phyloP scores from a whole-genome alignment of 2,329 filamentous ascomycete genomes.

The Harringtonia aguacate region DNA sequence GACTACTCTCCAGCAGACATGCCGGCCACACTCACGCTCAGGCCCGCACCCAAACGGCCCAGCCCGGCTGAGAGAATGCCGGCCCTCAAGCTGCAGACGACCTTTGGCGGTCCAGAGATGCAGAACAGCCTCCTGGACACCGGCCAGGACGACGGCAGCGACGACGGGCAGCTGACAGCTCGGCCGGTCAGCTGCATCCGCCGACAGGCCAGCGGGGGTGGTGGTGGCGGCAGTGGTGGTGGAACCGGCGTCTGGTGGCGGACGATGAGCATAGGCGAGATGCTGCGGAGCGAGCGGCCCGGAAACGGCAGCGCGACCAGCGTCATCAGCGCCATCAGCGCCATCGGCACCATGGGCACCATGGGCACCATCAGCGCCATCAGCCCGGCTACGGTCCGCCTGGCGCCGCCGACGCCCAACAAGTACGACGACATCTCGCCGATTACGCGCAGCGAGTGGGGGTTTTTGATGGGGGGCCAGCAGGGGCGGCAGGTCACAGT shows the following conservation, averaged over 20 bases:
- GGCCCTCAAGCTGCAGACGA: conserved; percentile 32
- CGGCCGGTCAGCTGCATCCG: conserved; percentile 21
- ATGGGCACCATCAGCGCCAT: not conserved
- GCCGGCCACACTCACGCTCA: not conserved
- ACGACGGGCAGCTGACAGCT: conserved; percentile 25
- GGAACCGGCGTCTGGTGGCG: not conserved
- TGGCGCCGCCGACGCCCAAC: conserved; percentile 28
- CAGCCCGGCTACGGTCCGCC: conserved; percentile 7
- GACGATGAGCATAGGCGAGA: conserved; percentile 28
- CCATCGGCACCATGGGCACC: conserved; percentile 10
- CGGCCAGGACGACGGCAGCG: conserved; percentile 13
- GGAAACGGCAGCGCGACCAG: not conserved
- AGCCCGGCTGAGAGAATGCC: conserved; percentile 16
- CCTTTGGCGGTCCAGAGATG: conserved; percentile 26
- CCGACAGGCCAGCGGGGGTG: conserved; percentile 3
- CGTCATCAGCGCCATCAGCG: not conserved
- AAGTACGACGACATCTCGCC: conserved; percentile 52
- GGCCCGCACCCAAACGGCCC: not conserved
- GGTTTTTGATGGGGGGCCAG: conserved; percentile 43
- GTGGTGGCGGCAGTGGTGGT: not conserved
- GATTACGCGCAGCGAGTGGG: conserved; percentile 52
- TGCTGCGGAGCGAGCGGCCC: conserved; percentile 18
- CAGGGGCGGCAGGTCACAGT: conserved; percentile 35
- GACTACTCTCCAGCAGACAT: not conserved
- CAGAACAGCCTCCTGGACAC: not conserved